Conservation (phyloP, 495 filamentous ascomycete species). For the Melanomma pulvis-pyrius region DNA sequence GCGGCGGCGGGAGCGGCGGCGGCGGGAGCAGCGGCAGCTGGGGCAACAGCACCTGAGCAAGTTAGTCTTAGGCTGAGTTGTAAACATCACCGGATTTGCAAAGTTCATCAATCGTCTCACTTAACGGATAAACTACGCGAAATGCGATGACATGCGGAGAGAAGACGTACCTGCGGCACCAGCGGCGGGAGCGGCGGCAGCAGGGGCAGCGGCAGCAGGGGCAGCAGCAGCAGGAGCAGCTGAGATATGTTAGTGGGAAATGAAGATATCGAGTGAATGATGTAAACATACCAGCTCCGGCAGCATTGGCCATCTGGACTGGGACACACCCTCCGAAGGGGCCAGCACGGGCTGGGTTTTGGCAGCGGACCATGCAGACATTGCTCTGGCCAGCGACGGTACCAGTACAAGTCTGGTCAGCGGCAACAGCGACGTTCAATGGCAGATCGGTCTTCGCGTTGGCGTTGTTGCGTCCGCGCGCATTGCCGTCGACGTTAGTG, state of each 20-base stretch:
- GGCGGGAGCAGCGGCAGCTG: neutral
- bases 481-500: conserved; percentile 37
- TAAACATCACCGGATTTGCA: neutral
- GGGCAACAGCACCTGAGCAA: conserved; percentile 1
- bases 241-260: neutral
- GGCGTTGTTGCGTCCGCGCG: conserved; percentile 31
- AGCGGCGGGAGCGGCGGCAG: conserved; percentile 11
- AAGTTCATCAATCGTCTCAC: too few species aligned
- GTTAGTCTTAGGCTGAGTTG: neutral
- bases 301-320: conserved; percentile 50
- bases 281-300: conserved; percentile 12
- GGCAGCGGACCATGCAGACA: conserved; percentile 57
- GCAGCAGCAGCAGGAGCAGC: conserved; percentile 22
- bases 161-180: neutral
- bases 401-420: conserved; percentile 54
- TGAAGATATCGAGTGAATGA: neutral
- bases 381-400: conserved; percentile 56
- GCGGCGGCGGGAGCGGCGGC: conserved; percentile 7
- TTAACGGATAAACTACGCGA: too few species aligned
- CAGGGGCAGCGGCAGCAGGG: conserved; percentile 7
- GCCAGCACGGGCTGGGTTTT: conserved; percentile 54
- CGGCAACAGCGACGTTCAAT: conserved; percentile 52
- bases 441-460: conserved; percentile 27
- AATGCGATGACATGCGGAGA: too few species aligned
- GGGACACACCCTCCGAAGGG: conserved; percentile 59